Base-by-base conservation (phyloP, 2,329 filamentous ascomycete genomes). In the Xylaria sp. region DNA sequence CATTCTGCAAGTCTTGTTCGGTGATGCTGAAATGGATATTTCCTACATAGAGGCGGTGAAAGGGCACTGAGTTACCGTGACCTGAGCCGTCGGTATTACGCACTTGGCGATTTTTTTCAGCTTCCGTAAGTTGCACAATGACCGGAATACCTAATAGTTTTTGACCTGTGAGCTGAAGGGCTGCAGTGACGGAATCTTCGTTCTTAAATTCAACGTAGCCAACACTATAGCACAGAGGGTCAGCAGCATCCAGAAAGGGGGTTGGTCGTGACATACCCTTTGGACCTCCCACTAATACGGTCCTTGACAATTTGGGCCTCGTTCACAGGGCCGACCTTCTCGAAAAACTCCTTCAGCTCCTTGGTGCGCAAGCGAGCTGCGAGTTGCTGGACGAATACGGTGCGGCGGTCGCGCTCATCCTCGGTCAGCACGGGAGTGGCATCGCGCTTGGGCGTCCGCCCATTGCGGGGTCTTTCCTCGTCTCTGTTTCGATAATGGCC, bases 1-100 rank as follows among this genome's bases (percentile, higher is more conserved):
- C 94, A 80, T 95, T 94, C 86, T 95, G 92, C 74, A 99, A 86
- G 83, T 99, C 97, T 81, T 91, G 90, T 83, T 99, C 96, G 79
- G 94, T 98, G 80, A 99, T 97, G 81, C 94, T 98, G 88, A 99
- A 99, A 85, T 99, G 96, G 76, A 99, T 98, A 81, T 99, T 99
- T 82, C 96, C 96, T 75, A 99, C 95, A 82, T 98, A 99, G 69
- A 99, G 91, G 75, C 97, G 93, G 83, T 99, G 96, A 85, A 98
- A 98, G 28, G 96, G 96, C 69, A 97, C 91, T 70, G 93, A 92
- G 80, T 94, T 94, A 69, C 92, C 90, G 75, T 93, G 89, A 68
- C 87, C 87, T 59, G 86, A 82, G 61, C 88, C 84, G 76, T 96
- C 92, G 62, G 92, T 89, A 73, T 89, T 95, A 75, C 95, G 94